These are phyloP conservation scores for Saccharomycopsis lassenensis DNA, from an alignment of 805 yeast genomes.

Conservation along the genomic window DNA sequence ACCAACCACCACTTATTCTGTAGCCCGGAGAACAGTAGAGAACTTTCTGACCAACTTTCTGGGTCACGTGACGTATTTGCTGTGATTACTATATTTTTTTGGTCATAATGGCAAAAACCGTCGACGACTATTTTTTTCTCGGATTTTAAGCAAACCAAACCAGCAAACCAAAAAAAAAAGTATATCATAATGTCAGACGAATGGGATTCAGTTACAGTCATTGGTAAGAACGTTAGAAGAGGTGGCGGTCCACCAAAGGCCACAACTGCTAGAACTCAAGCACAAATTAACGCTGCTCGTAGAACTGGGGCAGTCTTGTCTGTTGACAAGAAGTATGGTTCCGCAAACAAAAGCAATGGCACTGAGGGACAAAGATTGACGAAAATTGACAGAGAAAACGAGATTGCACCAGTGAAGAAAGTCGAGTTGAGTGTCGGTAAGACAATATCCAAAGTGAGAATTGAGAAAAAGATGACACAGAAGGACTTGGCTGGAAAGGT, in stretches of 20 bases:
- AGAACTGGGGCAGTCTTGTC: slow-evolving; percentile 82
- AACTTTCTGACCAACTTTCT: too few relatives aligned
- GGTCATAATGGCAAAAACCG: too few relatives aligned
- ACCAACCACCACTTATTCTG: too few relatives aligned
- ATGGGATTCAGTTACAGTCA: slow-evolving; percentile 87
- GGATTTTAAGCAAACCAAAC: too few relatives aligned
- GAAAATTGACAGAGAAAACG: slow-evolving; percentile 86
- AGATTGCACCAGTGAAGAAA: slow-evolving; percentile 87
- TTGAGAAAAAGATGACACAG: slow-evolving; percentile 81
- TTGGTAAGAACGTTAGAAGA: slow-evolving; percentile 80
- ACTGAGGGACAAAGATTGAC: slow-evolving; percentile 94
- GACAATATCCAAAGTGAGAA: slow-evolving; percentile 75
- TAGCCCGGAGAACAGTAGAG: too few relatives aligned
- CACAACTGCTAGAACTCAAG: slow-evolving; percentile 65
- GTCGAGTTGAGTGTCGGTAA: slow-evolving; percentile 77
- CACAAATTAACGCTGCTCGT: slow-evolving; percentile 86
- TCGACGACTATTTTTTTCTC: too few relatives aligned
- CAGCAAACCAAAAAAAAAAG: too few relatives aligned
- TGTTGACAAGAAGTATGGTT: slow-evolving; percentile 82
- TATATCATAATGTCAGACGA: too few relatives aligned
- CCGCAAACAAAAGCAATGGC: slow-evolving; percentile 47
- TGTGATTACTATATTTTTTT: too few relatives aligned
- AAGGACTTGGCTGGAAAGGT: slow-evolving; percentile 93
- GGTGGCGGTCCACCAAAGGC: slow-evolving; percentile 87
- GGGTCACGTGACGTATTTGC: too few relatives aligned